Evolutionary conservation across 768 basidiomycete genomes (phyloP), one percentile per base, ranked within the genome.

Genomic region (Lentinula lateritia): DNA sequence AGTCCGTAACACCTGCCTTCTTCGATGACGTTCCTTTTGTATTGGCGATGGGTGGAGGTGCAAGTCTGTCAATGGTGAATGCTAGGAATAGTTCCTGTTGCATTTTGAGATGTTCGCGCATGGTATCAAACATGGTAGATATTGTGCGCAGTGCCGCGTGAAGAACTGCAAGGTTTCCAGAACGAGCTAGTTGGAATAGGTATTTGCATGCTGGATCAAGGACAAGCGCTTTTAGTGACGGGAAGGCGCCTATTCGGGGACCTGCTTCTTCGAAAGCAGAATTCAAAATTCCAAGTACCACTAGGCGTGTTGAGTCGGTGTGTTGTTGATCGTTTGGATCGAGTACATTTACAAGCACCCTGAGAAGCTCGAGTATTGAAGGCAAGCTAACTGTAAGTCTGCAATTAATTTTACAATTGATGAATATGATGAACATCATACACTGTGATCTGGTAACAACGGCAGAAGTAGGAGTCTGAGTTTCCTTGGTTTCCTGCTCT

Each of bases 41-140:
- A 65, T 61, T 68, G 61, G 32, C 66, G 58, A 18, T 38, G 38
- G 73, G 66, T 0, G 87, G 84, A 0, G 87, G 84, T 5, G 90
- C 88, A 16, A 99, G 78, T 13, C 96, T 84, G 72, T 97, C 96
- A 61, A 98, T 88, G 38, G 91, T 91, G 75, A 97, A 98, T 2
- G 95, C 88, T 32, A 99, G 77, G 75, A 95, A 97, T 5, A 99
- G 83, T 68, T 99, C 97, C 68, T 95, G 92, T 68, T 99, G 97
- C 18, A 97, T 78, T 73, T 97, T 98, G 58, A 99, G 79, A 68
- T 93, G 83, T 50, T 80, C 80, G 2, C 90, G 85, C 85, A 95
- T 89, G 2, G 93, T 90, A 61, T 92, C 87, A 67, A 98, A 88
- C 64, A 98, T 81, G 6, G 93, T 93, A 12, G 92, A 87, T 64